Conservation (phyloP, 2,329 filamentous ascomycete genomes). For the Penicillium polonicum region DNA sequence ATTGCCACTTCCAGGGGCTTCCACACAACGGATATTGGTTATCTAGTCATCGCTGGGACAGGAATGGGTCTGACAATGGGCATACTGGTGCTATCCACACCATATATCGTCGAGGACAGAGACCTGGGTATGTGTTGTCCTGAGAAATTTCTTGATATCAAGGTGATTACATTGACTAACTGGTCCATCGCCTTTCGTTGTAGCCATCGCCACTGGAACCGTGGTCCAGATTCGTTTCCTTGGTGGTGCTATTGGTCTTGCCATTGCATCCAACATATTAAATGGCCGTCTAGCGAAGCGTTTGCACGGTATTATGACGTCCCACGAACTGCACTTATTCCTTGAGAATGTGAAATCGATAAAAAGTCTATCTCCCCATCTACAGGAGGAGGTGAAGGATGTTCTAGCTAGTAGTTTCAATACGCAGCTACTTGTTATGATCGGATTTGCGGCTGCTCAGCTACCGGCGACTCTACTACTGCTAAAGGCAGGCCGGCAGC, state of each 20-base stretch:
- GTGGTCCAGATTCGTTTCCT: constrained; percentile 28
- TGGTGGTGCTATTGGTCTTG: constrained; percentile 29
- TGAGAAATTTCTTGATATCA: background rate
- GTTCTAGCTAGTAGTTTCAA: constrained; percentile 25
- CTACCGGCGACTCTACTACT: constrained; percentile 22
- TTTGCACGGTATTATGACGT: constrained; percentile 17
- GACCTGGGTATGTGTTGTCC: constrained; percentile 23
- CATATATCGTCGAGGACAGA: constrained; percentile 28
- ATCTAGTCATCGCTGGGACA: constrained; percentile 24
- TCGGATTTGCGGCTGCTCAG: constrained; percentile 27
- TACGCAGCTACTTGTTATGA: constrained; percentile 26
- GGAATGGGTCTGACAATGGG: constrained; percentile 26
- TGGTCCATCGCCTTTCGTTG: background rate
- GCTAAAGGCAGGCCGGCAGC: constrained; percentile 18
- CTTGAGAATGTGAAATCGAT: constrained; percentile 23
- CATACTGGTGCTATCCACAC: constrained; percentile 23
- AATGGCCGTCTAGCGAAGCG: constrained; percentile 22
- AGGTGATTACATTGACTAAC: background rate
- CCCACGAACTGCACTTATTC: constrained; percentile 19
- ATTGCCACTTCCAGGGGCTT: constrained; percentile 20
- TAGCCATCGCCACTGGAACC: constrained; percentile 28
- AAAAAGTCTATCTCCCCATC: constrained; percentile 3
- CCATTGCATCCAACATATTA: constrained; percentile 28
- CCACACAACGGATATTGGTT: constrained; percentile 24
- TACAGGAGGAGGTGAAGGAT: constrained; percentile 16